A percentile compares a stretch with the other conserved stretches of the same genome.
Evolutionary conservation across 1,284 basidiomycete genomes (phyloP).

Genomic region (Melampsora medusae): DNA sequence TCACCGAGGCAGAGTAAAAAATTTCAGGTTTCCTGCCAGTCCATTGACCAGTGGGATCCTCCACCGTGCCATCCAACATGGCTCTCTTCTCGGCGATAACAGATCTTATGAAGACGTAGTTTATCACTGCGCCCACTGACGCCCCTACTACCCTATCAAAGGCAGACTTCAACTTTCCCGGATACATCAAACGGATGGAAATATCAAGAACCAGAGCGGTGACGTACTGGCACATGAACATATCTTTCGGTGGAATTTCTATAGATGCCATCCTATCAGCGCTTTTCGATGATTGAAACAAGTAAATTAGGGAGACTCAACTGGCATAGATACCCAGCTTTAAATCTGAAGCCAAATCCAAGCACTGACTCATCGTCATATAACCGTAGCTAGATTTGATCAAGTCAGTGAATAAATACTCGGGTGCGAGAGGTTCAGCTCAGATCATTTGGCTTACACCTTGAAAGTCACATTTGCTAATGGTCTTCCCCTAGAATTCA

Average conservation of each 20-base stretch:
- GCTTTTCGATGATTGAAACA: background rate
- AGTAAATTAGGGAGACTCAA: slow-evolving; percentile 13
- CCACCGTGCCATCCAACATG: slow-evolving; percentile 36
- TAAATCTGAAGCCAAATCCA: slow-evolving; percentile 41
- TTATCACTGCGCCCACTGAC: slow-evolving; percentile 41
- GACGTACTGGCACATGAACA: slow-evolving; percentile 38
- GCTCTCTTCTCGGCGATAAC: slow-evolving; percentile 41
- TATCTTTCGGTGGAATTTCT: slow-evolving; percentile 44
- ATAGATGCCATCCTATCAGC: background rate
- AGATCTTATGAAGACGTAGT: slow-evolving; percentile 43
- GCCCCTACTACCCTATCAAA: slow-evolving; percentile 18
- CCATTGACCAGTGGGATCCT: slow-evolving; percentile 45
- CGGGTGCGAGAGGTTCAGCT: background rate
- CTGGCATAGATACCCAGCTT: slow-evolving; percentile 45
- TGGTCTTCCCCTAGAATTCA: slow-evolving; percentile 20
- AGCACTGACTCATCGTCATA: slow-evolving; percentile 45
- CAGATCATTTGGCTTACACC: slow-evolving; percentile 26
- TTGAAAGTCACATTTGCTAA: slow-evolving; percentile 42
- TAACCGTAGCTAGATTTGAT: slow-evolving; percentile 28
- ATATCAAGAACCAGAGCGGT: background rate
- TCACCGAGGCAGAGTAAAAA: slow-evolving; percentile 44
- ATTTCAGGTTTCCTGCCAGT: slow-evolving; percentile 43
- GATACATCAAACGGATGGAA: background rate
- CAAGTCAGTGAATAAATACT: slow-evolving; percentile 2
- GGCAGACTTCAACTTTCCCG: background rate